A percentile compares a stretch with the other conserved stretches of the same genome.
Conservation (phyloP, 2,329 filamentous ascomycete species). For the Apiospora arundinis region DNA sequence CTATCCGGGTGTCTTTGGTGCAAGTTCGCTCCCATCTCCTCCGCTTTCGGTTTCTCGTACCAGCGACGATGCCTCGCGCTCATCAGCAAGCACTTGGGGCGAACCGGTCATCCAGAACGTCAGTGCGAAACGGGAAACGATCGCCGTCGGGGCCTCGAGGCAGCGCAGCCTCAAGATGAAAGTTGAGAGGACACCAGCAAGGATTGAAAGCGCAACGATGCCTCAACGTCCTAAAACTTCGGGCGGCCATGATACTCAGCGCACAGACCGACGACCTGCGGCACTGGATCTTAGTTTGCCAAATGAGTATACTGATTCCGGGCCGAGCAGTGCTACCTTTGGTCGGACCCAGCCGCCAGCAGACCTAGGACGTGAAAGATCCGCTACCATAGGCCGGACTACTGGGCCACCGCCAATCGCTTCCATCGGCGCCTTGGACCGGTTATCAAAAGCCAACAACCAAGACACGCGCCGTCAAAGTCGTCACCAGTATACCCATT, state of each 20-base stretch:
- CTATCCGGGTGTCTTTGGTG: conserved; percentile 35
- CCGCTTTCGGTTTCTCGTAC: conserved; percentile 46
- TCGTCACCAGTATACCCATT: conserved; percentile 24
- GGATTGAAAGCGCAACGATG: neutral
- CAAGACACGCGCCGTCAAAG: neutral
- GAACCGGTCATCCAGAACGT: conserved; percentile 55
- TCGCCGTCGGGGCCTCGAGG: conserved; percentile 52
- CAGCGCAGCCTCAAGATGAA: conserved; percentile 57
- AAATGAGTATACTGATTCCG: neutral
- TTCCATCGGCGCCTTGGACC: conserved; percentile 20
- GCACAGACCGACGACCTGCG: conserved; percentile 24
- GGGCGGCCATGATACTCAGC: conserved; percentile 24
- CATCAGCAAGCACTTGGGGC: conserved; percentile 37
- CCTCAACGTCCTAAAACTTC: conserved; percentile 33
- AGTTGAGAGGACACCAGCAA: conserved; percentile 44
- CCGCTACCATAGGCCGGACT: neutral
- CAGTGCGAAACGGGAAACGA: conserved; percentile 57
- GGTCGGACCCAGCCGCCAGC: neutral
- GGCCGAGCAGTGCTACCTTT: conserved; percentile 15
- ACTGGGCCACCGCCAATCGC: neutral
- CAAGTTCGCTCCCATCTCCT: conserved; percentile 50
- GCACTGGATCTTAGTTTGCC: conserved; percentile 27
- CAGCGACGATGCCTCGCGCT: conserved; percentile 44
- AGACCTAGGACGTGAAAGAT: neutral
- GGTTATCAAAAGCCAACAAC: conserved; percentile 21